Percentiles rank a stretch among this genome's conserved stretches.
Evolutionary conservation across 371 early-diverging fungal genomes (phyloP).

Genomic region (Syncephalastrum racemosum): DNA sequence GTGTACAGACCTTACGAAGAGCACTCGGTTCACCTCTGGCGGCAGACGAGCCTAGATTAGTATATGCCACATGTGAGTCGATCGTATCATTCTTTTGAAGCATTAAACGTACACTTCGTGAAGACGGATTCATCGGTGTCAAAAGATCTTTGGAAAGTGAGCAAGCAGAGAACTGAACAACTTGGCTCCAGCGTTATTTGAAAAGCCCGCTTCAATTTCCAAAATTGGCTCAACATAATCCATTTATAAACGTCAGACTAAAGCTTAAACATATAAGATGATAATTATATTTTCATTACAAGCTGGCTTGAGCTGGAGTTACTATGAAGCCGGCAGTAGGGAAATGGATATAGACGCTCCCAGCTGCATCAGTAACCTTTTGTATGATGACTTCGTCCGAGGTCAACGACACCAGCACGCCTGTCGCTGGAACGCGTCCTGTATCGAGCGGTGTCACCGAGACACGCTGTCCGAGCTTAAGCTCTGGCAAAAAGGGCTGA

Average conservation of each 20-base stretch:
- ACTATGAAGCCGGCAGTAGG: slow-evolving; percentile 34
- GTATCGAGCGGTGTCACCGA: slow-evolving; percentile 47
- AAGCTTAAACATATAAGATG: not conserved
- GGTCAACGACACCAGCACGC: slow-evolving; percentile 36
- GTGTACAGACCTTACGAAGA: slow-evolving; percentile 76
- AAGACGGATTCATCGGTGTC: too few species aligned
- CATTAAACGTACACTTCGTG: too few species aligned
- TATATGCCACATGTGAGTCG: too few species aligned
- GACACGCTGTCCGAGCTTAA: slow-evolving; percentile 40
- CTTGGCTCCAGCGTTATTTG: too few species aligned
- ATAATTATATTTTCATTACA: too few species aligned
- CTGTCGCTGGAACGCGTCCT: slow-evolving; percentile 41
- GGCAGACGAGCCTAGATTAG: slow-evolving; percentile 74
- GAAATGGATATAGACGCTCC: slow-evolving; percentile 34
- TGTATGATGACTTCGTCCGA: slow-evolving; percentile 34
- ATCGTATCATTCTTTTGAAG: too few species aligned
- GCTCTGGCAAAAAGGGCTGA: slow-evolving; percentile 4
- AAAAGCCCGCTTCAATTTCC: too few species aligned
- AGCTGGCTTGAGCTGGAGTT: slow-evolving; percentile 11
- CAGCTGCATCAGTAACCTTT: slow-evolving; percentile 14
- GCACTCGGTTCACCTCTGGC: slow-evolving; percentile 90
- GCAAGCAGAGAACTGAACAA: too few species aligned
- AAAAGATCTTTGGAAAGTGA: too few species aligned
- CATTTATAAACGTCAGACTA: not conserved
- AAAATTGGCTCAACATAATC: too few species aligned